Conservation (phyloP, 176 grass and related monocot species). For the Carex myosuroides region DNA sequence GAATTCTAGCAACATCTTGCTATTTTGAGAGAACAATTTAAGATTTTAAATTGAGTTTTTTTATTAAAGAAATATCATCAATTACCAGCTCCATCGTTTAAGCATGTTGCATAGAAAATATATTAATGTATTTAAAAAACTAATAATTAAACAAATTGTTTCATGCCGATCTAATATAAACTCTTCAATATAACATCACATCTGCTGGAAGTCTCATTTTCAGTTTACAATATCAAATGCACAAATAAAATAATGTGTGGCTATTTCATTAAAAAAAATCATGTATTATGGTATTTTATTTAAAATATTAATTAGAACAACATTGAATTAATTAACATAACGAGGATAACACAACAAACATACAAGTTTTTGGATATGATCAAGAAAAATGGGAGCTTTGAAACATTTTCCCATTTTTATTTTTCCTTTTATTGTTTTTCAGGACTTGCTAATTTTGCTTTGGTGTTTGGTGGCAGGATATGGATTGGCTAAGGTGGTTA, state of each 20-base stretch:
- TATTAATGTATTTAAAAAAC: background rate
- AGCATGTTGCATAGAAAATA: background rate
- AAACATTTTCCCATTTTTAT: background rate
- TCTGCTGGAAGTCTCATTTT: background rate
- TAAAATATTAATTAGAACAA: too few species aligned
- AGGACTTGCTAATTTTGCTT: background rate
- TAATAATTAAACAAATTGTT: background rate
- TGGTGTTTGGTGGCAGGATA: background rate
- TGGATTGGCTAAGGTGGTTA: conserved; percentile 5
- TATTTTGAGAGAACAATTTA: too few species aligned
- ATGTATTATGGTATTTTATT: too few species aligned
- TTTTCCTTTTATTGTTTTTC: background rate
- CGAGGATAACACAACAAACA: background rate
- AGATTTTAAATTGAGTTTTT: too few species aligned
- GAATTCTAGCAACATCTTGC: too few species aligned
- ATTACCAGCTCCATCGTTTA: too few species aligned
- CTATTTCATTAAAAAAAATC: background rate
- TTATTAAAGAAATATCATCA: too few species aligned
- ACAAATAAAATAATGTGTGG: background rate
- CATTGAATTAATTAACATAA: background rate
- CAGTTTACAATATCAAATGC: background rate
- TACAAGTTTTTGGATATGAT: background rate
- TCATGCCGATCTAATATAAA: background rate
- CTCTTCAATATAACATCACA: background rate
- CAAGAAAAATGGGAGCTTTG: background rate